Conservation (phyloP, 2,329 filamentous ascomycete species). For the Coniochaeta sp. region DNA sequence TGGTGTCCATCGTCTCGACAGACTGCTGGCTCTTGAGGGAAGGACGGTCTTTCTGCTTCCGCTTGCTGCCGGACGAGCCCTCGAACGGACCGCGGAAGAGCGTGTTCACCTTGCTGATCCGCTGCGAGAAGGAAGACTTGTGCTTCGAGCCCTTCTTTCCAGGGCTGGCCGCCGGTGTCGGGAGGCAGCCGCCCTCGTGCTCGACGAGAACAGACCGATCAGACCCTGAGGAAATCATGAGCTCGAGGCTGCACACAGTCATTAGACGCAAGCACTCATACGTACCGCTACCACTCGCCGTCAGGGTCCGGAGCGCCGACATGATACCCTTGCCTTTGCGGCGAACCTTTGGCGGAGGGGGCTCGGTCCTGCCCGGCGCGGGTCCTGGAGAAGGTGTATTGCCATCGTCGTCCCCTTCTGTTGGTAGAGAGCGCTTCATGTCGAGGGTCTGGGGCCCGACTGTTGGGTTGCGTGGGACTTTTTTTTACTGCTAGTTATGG, state of each 20-base stretch:
- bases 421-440: neutral
- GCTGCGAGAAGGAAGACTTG: neutral
- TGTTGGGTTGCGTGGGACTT: neutral
- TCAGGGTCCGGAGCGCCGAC: conserved; percentile 33
- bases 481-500: neutral
- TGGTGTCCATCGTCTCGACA: neutral
- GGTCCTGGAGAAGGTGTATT: neutral
- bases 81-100: conserved; percentile 1
- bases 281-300: conserved; percentile 23
- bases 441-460: neutral
- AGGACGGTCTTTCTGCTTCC: neutral
- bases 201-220: neutral
- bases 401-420: neutral
- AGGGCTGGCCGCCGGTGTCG: neutral
- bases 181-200: neutral
- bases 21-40: neutral
- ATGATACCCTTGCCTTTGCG: conserved; percentile 33
- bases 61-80: neutral
- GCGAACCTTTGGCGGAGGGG: conserved; percentile 26
- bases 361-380: conserved; percentile 9
- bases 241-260: neutral
- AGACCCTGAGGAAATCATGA: conserved; percentile 2
- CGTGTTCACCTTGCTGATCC: neutral
- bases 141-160: neutral
- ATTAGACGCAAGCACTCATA: neutral